Percentiles rank a stretch among this genome's conserved stretches.
phyloP scores from a whole-genome alignment of 352 stramenopile species.

The Phytophthora pistaciae region DNA sequence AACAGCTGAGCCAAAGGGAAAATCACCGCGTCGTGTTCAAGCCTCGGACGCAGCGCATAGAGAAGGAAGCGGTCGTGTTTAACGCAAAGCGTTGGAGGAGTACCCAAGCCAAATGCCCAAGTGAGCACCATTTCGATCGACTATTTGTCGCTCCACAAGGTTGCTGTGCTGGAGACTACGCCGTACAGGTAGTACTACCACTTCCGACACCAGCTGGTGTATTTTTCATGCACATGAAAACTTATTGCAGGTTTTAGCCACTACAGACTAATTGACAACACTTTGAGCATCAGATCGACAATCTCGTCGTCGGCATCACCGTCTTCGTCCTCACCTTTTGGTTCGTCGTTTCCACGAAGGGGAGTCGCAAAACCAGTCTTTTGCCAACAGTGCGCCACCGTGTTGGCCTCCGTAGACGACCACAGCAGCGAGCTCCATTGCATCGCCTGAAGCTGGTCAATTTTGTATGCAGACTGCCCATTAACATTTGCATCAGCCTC shows the following conservation, averaged over 20 bases:
- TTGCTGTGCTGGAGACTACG: too few species aligned
- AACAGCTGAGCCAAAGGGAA: too few species aligned
- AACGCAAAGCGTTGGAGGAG: too few species aligned
- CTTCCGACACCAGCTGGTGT: conserved; percentile 2
- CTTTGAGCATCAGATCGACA: not conserved
- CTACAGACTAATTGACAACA: not conserved
- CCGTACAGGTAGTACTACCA: too few species aligned
- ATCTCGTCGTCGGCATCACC: not conserved
- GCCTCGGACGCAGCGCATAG: too few species aligned
- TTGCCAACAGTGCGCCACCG: conserved; percentile 4
- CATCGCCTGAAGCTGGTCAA: not conserved
- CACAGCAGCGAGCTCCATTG: not conserved
- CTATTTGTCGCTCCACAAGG: too few species aligned
- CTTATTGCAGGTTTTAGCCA: not conserved
- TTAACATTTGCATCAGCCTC: not conserved
- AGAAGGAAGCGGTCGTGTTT: too few species aligned
- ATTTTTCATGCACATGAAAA: conserved; percentile 2
- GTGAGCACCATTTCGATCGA: too few species aligned
- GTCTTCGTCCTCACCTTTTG: not conserved
- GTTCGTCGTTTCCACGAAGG: not conserved
- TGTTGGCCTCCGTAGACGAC: not conserved
- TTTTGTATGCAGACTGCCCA: not conserved
- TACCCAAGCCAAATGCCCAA: too few species aligned
- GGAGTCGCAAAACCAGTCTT: not conserved
- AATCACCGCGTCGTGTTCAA: too few species aligned